Evolutionary conservation across 176 grass and related monocot genomes (phyloP).

Genomic region (Poa pratensis): DNA sequence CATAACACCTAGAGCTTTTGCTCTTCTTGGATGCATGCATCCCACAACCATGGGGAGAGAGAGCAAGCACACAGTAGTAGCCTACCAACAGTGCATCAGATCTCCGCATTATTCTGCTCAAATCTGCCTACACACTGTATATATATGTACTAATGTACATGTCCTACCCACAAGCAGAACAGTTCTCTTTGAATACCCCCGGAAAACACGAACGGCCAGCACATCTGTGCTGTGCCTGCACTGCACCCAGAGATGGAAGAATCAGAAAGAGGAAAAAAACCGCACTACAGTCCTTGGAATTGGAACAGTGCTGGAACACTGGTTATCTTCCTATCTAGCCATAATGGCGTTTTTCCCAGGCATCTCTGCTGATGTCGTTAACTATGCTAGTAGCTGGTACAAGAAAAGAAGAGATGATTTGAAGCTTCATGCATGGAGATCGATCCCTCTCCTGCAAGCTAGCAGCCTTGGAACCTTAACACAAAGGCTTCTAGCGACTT

Average conservation of each 20-base stretch:
- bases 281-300: background rate
- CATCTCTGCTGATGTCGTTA: slow-evolving; percentile 10
- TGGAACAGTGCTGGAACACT: slow-evolving; percentile 28
- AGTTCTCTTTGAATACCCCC: slow-evolving; percentile 9
- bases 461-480: slow-evolving; percentile 61
- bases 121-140: slow-evolving; percentile 39
- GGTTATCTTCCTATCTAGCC: background rate
- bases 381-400: background rate
- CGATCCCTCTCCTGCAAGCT: slow-evolving; percentile 18
- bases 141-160: slow-evolving; percentile 31
- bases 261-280: background rate
- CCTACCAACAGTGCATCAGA: slow-evolving; percentile 32
- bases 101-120: slow-evolving; percentile 30
- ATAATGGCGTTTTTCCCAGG: slow-evolving; percentile 33
- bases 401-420: slow-evolving; percentile 40
- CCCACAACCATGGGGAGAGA: slow-evolving; percentile 19
- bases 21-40: slow-evolving; percentile 2
- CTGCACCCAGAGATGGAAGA: slow-evolving; percentile 18
- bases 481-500: slow-evolving; percentile 47
- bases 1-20: background rate
- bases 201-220: slow-evolving; percentile 42
- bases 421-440: slow-evolving; percentile 37
- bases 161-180: slow-evolving; percentile 33
- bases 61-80: background rate
- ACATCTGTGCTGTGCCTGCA: slow-evolving; percentile 15